These are phyloP conservation scores for Colletotrichum sp. DNA, from an alignment of 2,329 filamentous ascomycete genomes.

Conservation along the genomic window DNA sequence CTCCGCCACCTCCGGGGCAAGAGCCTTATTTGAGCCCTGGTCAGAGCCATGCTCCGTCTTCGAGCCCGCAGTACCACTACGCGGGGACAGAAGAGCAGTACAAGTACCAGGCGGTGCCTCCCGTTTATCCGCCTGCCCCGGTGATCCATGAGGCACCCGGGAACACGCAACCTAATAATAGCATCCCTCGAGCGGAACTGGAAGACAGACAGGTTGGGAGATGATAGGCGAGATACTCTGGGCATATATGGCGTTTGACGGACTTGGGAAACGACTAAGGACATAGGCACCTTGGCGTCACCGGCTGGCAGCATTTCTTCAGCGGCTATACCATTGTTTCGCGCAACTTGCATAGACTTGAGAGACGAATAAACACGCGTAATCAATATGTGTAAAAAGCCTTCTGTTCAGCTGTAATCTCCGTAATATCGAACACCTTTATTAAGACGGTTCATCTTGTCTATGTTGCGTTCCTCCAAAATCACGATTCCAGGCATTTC, in stretches of 20 bases:
- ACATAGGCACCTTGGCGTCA: not conserved
- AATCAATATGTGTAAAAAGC: no score
- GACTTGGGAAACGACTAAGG: not conserved
- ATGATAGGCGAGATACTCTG: not conserved
- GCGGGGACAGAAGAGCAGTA: not conserved
- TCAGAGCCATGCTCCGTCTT: not conserved
- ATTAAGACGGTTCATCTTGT: not conserved
- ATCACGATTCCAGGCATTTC: not conserved
- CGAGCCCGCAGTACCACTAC: not conserved
- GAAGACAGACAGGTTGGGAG: not conserved
- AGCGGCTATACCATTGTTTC: not conserved
- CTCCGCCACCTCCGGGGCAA: not conserved
- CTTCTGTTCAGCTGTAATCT: not conserved
- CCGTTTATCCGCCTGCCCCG: not conserved
- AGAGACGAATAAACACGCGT: not conserved
- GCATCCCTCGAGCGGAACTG: not conserved
- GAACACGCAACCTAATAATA: not conserved
- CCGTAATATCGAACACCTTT: fast-evolving
- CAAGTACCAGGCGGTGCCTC: not conserved
- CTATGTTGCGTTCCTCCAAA: not conserved
- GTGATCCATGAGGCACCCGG: not conserved
- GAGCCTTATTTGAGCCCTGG: not conserved
- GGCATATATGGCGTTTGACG: not conserved
- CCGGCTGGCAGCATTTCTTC: not conserved
- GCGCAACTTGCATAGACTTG: not conserved